Conservation (phyloP, 495 filamentous ascomycete genomes). For the Acidomyces sp. region DNA sequence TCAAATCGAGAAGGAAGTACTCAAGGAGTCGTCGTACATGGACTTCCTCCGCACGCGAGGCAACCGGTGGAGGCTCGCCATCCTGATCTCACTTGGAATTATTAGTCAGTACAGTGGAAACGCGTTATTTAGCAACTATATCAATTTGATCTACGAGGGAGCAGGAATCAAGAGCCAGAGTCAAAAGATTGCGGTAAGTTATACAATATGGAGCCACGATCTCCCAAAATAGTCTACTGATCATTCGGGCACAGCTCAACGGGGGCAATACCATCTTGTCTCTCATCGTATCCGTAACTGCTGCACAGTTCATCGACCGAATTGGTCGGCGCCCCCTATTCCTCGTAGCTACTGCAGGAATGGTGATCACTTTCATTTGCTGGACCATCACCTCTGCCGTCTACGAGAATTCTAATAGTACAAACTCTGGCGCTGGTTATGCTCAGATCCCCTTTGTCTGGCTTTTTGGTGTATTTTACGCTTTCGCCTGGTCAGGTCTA, state of each 20-base stretch:
- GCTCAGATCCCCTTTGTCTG: conserved; percentile 37
- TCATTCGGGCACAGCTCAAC: no score
- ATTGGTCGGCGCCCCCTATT: conserved; percentile 15
- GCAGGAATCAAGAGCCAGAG: no score
- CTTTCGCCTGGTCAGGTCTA: conserved; percentile 32
- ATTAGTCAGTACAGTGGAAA: conserved; percentile 62
- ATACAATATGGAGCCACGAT: no score
- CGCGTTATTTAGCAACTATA: no score
- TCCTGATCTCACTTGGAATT: conserved; percentile 47
- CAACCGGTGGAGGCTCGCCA: conserved; percentile 48
- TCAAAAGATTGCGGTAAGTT: no score
- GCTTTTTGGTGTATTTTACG: conserved; percentile 22
- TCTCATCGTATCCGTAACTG: conserved; percentile 11
- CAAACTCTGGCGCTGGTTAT: conserved; percentile 46
- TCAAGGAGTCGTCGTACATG: conserved; percentile 29
- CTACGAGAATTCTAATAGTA: conserved; percentile 16
- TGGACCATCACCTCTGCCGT: conserved; percentile 22
- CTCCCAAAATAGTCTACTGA: no score
- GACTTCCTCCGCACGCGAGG: conserved; percentile 57
- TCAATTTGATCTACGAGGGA: no score
- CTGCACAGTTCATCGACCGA: conserved; percentile 12
- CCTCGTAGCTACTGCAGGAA: conserved; percentile 13
- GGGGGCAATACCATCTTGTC: conserved; percentile 7
- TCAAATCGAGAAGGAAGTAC: conserved; percentile 29
- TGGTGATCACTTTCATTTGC: conserved; percentile 13